These are phyloP conservation scores for Lactarius akahatsu DNA, from an alignment of 768 basidiomycete genomes.

Conservation along the genomic window DNA sequence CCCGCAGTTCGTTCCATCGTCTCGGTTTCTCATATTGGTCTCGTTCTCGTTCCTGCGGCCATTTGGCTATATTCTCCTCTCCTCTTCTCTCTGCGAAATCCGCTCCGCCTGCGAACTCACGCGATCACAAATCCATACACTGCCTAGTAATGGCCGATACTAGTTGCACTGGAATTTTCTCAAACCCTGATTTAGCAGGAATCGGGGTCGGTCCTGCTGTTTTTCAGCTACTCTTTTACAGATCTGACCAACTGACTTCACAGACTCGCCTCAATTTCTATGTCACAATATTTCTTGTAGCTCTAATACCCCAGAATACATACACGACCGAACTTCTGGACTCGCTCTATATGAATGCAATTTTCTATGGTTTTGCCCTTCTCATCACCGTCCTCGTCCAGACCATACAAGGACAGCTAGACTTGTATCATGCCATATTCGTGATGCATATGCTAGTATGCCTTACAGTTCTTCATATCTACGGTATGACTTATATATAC, in stretches of 20 bases:
- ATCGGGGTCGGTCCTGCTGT: background rate
- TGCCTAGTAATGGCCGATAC: background rate
- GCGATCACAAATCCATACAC: background rate
- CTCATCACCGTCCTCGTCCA: constrained; percentile 1
- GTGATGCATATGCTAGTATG: background rate
- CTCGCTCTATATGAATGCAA: background rate
- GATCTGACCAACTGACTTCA: background rate
- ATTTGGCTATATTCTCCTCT: background rate
- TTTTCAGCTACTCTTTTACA: background rate
- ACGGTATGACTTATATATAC: background rate
- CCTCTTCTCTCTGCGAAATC: background rate
- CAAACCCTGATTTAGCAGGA: constrained; percentile 4
- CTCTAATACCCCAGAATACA: background rate
- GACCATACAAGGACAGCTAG: background rate
- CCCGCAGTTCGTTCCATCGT: background rate
- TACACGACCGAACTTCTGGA: background rate
- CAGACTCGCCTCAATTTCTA: constrained; percentile 6
- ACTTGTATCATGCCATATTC: constrained; percentile 5
- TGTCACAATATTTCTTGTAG: background rate
- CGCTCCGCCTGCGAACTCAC: background rate
- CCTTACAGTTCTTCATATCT: background rate
- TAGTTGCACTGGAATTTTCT: background rate
- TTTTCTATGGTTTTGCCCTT: background rate
- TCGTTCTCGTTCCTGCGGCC: background rate
- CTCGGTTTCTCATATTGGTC: background rate